phyloP scores from a whole-genome alignment of 2,329 filamentous ascomycete species.

The Aspergillus eucalypticola region DNA sequence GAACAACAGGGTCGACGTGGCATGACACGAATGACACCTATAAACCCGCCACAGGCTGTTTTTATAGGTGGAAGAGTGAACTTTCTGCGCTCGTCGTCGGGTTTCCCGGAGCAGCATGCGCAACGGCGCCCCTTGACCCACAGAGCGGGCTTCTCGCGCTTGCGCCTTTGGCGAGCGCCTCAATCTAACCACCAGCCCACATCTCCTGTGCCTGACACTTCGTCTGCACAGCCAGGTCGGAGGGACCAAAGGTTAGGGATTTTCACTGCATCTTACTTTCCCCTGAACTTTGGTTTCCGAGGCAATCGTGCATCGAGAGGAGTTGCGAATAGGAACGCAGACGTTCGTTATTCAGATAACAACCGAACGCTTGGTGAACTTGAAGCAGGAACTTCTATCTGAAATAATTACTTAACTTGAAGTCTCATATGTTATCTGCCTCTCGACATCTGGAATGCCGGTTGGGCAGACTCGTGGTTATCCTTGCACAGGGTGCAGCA shows the following conservation, averaged over 20 bases:
- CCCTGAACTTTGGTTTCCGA: not conserved
- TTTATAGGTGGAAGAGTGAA: slow-evolving; percentile 36
- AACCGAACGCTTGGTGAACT: slow-evolving; percentile 22
- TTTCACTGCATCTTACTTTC: not conserved
- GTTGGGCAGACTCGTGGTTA: not conserved
- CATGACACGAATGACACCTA: slow-evolving; percentile 27
- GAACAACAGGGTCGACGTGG: slow-evolving; percentile 36
- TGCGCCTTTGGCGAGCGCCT: slow-evolving; percentile 9
- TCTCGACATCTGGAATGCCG: not conserved
- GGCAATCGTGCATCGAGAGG: not conserved
- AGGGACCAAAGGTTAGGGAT: not conserved
- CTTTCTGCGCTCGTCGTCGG: slow-evolving; percentile 36
- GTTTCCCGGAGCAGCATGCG: slow-evolving; percentile 41
- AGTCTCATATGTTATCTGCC: not conserved
- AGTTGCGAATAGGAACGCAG: not conserved
- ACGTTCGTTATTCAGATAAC: not conserved
- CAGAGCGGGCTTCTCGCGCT: not conserved
- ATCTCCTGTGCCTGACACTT: not conserved
- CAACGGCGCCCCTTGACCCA: slow-evolving; percentile 25
- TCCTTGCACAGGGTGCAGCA: not conserved
- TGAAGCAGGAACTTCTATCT: slow-evolving; percentile 23
- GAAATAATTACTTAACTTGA: slow-evolving; percentile 1
- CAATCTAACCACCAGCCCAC: not conserved
- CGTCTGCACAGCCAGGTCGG: not conserved
- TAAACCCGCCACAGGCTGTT: slow-evolving; percentile 36